Base-by-base conservation (phyloP, 2,329 filamentous ascomycete species). In the Diaporthe sp. region DNA sequence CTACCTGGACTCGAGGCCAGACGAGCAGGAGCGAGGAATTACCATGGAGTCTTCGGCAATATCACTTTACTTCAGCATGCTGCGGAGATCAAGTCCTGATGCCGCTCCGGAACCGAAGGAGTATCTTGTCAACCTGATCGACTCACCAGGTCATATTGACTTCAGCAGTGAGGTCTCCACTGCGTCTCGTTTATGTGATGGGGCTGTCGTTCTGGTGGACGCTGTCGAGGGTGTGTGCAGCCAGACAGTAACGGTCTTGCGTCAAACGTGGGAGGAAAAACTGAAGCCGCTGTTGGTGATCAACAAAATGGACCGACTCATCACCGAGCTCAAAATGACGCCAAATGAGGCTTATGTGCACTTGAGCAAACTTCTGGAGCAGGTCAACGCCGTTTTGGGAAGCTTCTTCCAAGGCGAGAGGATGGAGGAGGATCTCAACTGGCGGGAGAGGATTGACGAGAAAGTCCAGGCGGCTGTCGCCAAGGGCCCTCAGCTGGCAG, bases 11-110 rank as follows among this genome's bases (percentile, higher is more conserved):
- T 98, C 97, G 30, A 90, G 97, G 57, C 96, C 96, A 1, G 97
- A 99, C 84, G 97, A 99, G 84, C 97, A 99, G 85, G 90, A 94
- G 22, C 93, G 97, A 77, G 97, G 97, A 73, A 99, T 99, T 81
- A 99, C 97, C n/a, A 99, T 99, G 97, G 97, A 99, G 84, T 98
- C 97, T 0, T 98, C 96, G 8, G 97, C 97, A 76, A 99, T 99
- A 77, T 98, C 97, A 0, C 88, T 99, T 45, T 97, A 94, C 85
- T 99, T 99, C 83, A 97, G 96, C 47, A 95, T 98, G 89, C 87
- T 97, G 71, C 90, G 96, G 78, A 91, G 95, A 78, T 87, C 91
- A 50, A 87, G 90, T 2, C 92, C 93, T 2, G 92, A 95, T 22
- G 91, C 91, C 8, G 81, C 87, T 19, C 93, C 95, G 0, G 89